Conservation (phyloP, 2,329 filamentous ascomycete genomes). For the Orbilia javanica region DNA sequence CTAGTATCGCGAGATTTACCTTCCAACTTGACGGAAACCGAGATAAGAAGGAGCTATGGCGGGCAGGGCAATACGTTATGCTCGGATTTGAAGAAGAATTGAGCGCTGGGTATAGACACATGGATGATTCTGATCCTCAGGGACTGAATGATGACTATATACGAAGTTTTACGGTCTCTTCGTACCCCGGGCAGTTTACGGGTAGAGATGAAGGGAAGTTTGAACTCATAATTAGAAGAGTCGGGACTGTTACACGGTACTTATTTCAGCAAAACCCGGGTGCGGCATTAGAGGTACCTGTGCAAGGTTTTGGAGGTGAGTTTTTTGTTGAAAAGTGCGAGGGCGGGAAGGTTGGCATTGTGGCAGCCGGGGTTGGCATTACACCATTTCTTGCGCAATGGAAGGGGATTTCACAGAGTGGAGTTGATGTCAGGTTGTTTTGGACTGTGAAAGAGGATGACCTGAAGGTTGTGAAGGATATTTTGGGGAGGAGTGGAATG, state of each 20-base stretch:
- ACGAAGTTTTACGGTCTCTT: conserved; percentile 85
- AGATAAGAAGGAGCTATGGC: conserved; percentile 68
- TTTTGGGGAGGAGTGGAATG: conserved; percentile 69
- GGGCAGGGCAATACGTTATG: conserved; percentile 81
- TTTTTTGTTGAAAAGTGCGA: conserved; percentile 67
- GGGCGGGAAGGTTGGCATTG: conserved; percentile 70
- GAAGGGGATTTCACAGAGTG: conserved; percentile 67
- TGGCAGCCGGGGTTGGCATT: conserved; percentile 85
- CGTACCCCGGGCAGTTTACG: conserved; percentile 66
- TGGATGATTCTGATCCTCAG: conserved; percentile 82
- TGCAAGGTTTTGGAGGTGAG: conserved; percentile 80
- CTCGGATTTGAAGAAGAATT: conserved; percentile 79
- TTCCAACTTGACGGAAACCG: conserved; percentile 64
- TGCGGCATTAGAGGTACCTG: conserved; percentile 73
- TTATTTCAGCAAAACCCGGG: conserved; percentile 72
- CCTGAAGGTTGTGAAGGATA: conserved; percentile 73
- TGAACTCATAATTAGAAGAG: conserved; percentile 78
- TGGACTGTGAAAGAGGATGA: conserved; percentile 78
- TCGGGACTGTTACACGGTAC: conserved; percentile 77
- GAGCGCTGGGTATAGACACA: conserved; percentile 81
- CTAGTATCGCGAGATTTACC: conserved; percentile 75
- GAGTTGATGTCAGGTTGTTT: conserved; percentile 70
- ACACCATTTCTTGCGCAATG: conserved; percentile 82
- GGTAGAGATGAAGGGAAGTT: conserved; percentile 68
- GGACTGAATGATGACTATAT: conserved; percentile 87